Conservation (phyloP, 495 filamentous ascomycete genomes). For the Amniculicola lignicola region DNA sequence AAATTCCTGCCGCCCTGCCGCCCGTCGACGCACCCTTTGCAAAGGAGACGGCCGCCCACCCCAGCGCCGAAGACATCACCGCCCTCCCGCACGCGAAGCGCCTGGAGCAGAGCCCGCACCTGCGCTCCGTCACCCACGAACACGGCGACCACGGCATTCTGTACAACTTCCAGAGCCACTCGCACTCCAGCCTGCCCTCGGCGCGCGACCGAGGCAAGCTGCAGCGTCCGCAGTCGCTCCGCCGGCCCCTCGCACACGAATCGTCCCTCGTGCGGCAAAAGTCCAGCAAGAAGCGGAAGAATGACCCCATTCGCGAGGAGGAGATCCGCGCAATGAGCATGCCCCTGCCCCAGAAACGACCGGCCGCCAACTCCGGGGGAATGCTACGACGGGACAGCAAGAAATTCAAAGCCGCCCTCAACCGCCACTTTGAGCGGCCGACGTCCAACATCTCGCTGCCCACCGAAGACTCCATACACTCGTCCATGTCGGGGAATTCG, state of each 20-base stretch:
- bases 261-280: slow-evolving; percentile 59
- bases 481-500: slow-evolving; percentile 65
- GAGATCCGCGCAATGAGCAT: slow-evolving; percentile 82
- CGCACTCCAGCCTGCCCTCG: slow-evolving; percentile 47
- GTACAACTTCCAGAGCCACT: slow-evolving; percentile 49
- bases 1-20: slow-evolving; percentile 11
- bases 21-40: slow-evolving; percentile 13
- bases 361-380: slow-evolving; percentile 53
- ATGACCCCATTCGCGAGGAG: slow-evolving; percentile 72
- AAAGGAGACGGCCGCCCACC: slow-evolving; percentile 6
- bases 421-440: slow-evolving; percentile 58
- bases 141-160: slow-evolving; percentile 42
- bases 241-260: slow-evolving; percentile 58
- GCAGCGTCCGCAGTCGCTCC: slow-evolving; percentile 62
- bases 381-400: slow-evolving; percentile 63
- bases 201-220: slow-evolving; percentile 41
- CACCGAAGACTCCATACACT: slow-evolving; percentile 66
- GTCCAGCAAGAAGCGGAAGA: slow-evolving; percentile 78
- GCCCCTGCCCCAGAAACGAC: slow-evolving; percentile 61
- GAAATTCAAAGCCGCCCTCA: slow-evolving; percentile 55
- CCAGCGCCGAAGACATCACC: slow-evolving; percentile 43
- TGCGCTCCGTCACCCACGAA: slow-evolving; percentile 41
- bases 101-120: slow-evolving; percentile 41
- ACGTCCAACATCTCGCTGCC: slow-evolving; percentile 74
- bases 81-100: slow-evolving; percentile 38